phyloP scores from a whole-genome alignment of 176 grass and related monocot genomes.

The Microstegium vimineum region DNA sequence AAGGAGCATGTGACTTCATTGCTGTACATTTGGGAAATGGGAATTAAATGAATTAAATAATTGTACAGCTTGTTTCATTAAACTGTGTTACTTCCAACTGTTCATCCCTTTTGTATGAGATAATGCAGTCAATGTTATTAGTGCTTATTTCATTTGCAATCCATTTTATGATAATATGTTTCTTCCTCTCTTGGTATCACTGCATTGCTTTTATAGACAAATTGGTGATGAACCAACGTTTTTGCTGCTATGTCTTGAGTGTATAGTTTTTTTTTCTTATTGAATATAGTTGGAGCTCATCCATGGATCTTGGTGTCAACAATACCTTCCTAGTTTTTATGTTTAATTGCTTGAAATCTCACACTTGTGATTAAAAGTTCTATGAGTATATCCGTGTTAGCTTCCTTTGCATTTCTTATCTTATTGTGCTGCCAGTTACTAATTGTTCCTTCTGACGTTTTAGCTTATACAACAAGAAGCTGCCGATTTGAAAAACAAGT shows the following conservation, averaged over 20 bases:
- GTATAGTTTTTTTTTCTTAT: slow-evolving; percentile 7
- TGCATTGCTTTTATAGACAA: neutral
- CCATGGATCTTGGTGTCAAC: neutral
- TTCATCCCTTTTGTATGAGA: neutral
- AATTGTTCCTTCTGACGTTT: slow-evolving; percentile 32
- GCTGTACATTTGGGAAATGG: neutral
- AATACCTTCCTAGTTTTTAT: neutral
- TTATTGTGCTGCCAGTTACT: slow-evolving; percentile 8
- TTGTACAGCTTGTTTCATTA: neutral
- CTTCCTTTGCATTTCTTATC: slow-evolving; percentile 4
- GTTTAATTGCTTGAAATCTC: slow-evolving; percentile 1
- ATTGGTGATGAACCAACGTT: neutral
- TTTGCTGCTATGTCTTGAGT: slow-evolving; percentile 1
- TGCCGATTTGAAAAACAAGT: slow-evolving; percentile 81
- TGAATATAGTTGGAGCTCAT: slow-evolving; percentile 2
- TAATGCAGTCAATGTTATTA: neutral
- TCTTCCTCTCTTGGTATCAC: neutral
- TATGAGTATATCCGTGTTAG: neutral
- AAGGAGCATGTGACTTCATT: neutral
- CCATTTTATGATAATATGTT: neutral
- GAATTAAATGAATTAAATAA: neutral
- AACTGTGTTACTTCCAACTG: neutral
- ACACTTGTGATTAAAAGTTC: neutral
- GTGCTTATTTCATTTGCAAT: neutral
- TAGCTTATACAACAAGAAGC: slow-evolving; percentile 91